Evolutionary conservation across 768 basidiomycete genomes (phyloP), one percentile per base, ranked within the genome.

Genomic region (Hygrocybe punicea): DNA sequence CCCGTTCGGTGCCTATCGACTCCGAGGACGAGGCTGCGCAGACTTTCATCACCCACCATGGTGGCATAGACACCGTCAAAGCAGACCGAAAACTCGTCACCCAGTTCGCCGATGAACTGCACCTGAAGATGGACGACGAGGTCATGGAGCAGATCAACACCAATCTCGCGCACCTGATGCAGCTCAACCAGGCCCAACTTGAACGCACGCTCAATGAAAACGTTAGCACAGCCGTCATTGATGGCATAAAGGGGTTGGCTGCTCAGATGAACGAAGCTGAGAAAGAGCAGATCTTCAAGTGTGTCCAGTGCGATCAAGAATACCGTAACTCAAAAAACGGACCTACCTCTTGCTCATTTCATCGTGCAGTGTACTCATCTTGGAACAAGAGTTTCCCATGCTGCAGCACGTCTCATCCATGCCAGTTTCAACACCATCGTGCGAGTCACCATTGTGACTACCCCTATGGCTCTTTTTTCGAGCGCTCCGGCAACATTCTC

Each of bases 381-480:
- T 75, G 73, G 72, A 60, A 60, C 36, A 69, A 68, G 55, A 65
- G 59, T 51, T 74, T 66, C 47, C 70, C 71, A 8, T 77, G 76
- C 50, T 77, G 76, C 58, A 68, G 69, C 56, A 66, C 67, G 0
- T 46, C 60, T 6, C 65, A 73, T 55, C 72, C 75, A 13, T 77
- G 76, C 57, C 67, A 74, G 61, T 71, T 66, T 49, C 62, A 62
- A 24, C 60, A 63, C 6, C 76, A 77, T 62, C 69, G 75, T 44
- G 60, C 71, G 2, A 70, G 67, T 47, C 75, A 76, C 52, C 76
- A 77, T 51, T 76, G 73, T 58, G 74, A 77, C 29, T 77, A 75
- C 58, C 70, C 76, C 5, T 77, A 77, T 49, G 71, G 64, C 10
- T 60, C 60, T 6, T 77, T 77, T 65, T 77, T 77, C 55, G 60